Conservation (phyloP, 805 yeast genomes). For the Lachancea sp. region DNA sequence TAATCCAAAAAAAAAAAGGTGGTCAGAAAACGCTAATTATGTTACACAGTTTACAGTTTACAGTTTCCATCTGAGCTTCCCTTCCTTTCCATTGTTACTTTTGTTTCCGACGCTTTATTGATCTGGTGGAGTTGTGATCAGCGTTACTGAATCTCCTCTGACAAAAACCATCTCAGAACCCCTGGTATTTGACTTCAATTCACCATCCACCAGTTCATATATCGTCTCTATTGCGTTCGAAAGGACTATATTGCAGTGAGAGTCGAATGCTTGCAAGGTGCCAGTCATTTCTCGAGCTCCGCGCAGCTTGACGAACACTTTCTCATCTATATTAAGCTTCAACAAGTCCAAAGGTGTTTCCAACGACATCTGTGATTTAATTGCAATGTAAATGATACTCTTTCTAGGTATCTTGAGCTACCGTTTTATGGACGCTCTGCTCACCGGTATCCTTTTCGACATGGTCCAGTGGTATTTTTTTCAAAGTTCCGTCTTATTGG, state of each 20-base stretch:
- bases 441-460: background rate
- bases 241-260: conserved; percentile 92
- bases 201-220: conserved; percentile 48
- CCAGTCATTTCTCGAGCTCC: conserved; percentile 94
- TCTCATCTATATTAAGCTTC: conserved; percentile 79
- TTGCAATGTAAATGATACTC: background rate
- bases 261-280: conserved; percentile 84
- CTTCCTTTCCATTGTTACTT: background rate
- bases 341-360: conserved; percentile 86
- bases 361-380: conserved; percentile 23
- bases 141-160: conserved; percentile 95
- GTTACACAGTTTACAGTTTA: conserved; percentile 1
- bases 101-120: conserved; percentile 11
- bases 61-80: background rate
- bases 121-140: conserved; percentile 51
- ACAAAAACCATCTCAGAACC: conserved; percentile 86
- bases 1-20: background rate
- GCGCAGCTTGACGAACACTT: conserved; percentile 79
- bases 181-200: conserved; percentile 41
- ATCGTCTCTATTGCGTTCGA: conserved; percentile 89
- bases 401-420: background rate
- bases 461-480: background rate
- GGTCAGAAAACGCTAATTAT: background rate
- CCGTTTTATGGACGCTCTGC: no score
- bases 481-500: background rate